These are phyloP conservation scores for Colletotrichum trifolii DNA, from an alignment of 2,329 filamentous ascomycete genomes.

Conservation along the genomic window DNA sequence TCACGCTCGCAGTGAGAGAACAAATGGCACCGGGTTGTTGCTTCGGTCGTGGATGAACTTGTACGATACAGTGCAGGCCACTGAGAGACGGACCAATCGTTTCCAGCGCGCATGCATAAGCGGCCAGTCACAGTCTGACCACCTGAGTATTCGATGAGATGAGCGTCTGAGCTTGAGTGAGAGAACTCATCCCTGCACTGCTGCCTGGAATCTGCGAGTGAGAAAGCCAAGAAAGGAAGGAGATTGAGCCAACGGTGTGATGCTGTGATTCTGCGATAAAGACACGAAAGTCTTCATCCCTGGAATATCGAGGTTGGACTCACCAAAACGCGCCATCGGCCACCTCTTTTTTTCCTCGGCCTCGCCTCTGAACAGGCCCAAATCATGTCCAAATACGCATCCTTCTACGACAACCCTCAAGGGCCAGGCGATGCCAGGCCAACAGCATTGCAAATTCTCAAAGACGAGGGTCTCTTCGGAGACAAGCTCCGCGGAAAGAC, in stretches of 20 bases:
- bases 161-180: background rate
- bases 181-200: background rate
- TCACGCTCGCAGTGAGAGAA: too few relatives aligned
- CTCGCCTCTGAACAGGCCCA: background rate
- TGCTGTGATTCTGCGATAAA: background rate
- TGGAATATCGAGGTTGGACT: background rate
- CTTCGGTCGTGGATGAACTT: too few relatives aligned
- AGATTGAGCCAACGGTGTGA: background rate
- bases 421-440: slow-evolving; percentile 34
- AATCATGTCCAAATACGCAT: background rate
- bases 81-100: too few relatives aligned
- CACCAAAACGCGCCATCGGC: background rate
- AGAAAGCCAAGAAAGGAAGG: background rate
- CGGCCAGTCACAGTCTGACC: too few relatives aligned
- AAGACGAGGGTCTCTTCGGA: slow-evolving; percentile 22
- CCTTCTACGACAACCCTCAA: background rate
- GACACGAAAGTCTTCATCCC: background rate
- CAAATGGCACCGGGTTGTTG: too few relatives aligned
- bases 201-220: background rate
- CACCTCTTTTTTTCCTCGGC: background rate
- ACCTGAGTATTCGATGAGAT: background rate
- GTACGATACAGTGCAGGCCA: too few relatives aligned
- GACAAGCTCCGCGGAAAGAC: background rate
- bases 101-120: background rate
- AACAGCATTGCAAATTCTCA: slow-evolving; percentile 32